phyloP scores from a whole-genome alignment of 2,329 filamentous ascomycete genomes.

The Aspergillus jensenii region DNA sequence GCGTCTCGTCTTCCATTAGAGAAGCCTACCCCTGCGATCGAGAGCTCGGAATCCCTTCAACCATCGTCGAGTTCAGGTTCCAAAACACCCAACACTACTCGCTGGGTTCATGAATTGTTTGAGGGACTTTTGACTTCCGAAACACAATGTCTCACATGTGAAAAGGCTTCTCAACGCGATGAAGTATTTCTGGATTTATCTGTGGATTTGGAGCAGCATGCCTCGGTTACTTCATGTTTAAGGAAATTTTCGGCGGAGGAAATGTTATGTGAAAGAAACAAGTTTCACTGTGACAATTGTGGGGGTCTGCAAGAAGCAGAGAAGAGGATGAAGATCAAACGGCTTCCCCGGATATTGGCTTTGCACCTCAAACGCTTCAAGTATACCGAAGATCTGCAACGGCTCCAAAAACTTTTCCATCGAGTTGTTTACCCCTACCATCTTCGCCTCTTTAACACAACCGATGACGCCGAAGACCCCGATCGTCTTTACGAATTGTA shows the following conservation, averaged over 20 bases:
- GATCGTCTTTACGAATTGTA: slow-evolving; percentile 96
- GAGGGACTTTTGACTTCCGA: slow-evolving; percentile 94
- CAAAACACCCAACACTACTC: slow-evolving; percentile 65
- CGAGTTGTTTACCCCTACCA: slow-evolving; percentile 97
- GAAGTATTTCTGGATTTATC: slow-evolving; percentile 95
- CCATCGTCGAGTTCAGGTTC: slow-evolving; percentile 52
- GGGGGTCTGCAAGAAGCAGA: slow-evolving; percentile 96
- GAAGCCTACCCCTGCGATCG: slow-evolving; percentile 54
- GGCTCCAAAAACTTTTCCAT: slow-evolving; percentile 94
- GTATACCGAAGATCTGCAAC: slow-evolving; percentile 92
- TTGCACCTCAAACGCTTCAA: slow-evolving; percentile 97
- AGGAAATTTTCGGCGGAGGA: slow-evolving; percentile 97
- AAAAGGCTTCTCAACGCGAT: slow-evolving; percentile 90
- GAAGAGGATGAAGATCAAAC: slow-evolving; percentile 99
- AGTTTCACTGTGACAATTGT: slow-evolving; percentile 97
- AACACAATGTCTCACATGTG: slow-evolving; percentile 93
- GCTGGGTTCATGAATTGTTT: slow-evolving; percentile 97
- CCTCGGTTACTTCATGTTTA: slow-evolving; percentile 92
- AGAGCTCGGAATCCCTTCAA: slow-evolving; percentile 45
- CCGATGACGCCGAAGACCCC: slow-evolving; percentile 88
- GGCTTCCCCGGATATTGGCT: slow-evolving; percentile 84
- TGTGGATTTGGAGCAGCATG: slow-evolving; percentile 92
- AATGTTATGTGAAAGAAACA: slow-evolving; percentile 97
- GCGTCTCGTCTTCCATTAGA: slow-evolving; percentile 33
- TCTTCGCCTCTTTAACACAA: slow-evolving; percentile 94